Base-by-base conservation (phyloP, 1,284 basidiomycete species). In the Trichosporon sp. region DNA sequence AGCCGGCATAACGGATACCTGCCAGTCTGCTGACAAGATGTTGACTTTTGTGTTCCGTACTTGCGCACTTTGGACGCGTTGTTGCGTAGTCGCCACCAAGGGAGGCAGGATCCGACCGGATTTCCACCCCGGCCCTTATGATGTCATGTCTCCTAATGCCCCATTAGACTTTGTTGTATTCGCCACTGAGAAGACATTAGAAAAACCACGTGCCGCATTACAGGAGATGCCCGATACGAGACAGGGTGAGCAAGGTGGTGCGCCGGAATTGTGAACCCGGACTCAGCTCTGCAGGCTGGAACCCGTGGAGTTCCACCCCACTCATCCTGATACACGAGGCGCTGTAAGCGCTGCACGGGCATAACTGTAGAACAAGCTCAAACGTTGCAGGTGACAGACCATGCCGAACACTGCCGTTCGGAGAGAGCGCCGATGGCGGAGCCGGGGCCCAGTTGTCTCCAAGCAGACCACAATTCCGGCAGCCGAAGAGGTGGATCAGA, bases 201-300 rank as follows among this genome's bases (percentile, higher is more conserved):
- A 10, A 11, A 54, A 10, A 1, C 21, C 59, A 35, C 59, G 59
- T 63, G 31, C 14, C 1, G 3, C 5, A 63, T 63, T 35, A 63
- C 10, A 63, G 59, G 59, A 63, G 32, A 63, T 63, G 14, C 3
- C 59, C 59, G 59, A 63, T 31, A n/a, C 32, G 14, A n/a, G 31
- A 6, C 14, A 8, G 31, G 32, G 14, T 6, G 32, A 7, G 31
- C 16, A n/a, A 63, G 59, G 14, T 54, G 16, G 31, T 10, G 21
- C 14, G 5, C 59, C 59, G 59, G 59, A 37, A 63, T n/a, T 63
- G 59, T 63, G 37, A 63, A 61, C n/a, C 56, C 56, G 56, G 56
- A 21, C 48, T 10, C 7, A 10, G 2, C 8, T 10, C 0, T 6
- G 19, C 19, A 21, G 51, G 11, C 11, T 32, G 11, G 32, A 61